A percentile compares a stretch with the other conserved stretches of the same genome.
These are phyloP conservation scores for Guadua angustifolia DNA, from an alignment of 176 grass and related monocot genomes.

Conservation along the genomic window DNA sequence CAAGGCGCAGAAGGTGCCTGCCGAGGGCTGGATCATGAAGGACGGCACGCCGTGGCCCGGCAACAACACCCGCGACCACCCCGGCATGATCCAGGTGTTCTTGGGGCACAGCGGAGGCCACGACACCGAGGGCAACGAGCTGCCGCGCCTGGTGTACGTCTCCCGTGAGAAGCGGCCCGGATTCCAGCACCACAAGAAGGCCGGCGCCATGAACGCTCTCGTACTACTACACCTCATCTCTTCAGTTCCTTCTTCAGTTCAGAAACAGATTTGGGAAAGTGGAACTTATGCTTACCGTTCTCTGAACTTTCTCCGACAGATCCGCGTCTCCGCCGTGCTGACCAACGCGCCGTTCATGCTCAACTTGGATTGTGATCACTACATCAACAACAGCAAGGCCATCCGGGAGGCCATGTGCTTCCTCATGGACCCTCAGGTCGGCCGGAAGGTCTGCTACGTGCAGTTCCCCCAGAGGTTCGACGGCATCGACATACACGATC, in stretches of 20 bases:
- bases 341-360: constrained; percentile 98
- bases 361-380: constrained; percentile 96
- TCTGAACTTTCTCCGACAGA: constrained; percentile 44
- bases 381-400: constrained; percentile 99
- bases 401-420: constrained; percentile 96
- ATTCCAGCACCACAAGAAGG: constrained; percentile 99
- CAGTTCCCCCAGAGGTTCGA: constrained; percentile 99
- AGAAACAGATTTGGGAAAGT: background rate
- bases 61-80: constrained; percentile 98
- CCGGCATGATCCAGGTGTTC: constrained; percentile 99
- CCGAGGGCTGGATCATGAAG: constrained; percentile 97
- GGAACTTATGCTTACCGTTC: background rate
- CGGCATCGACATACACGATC: constrained; percentile 84
- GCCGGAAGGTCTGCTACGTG: constrained; percentile 84
- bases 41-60: constrained; percentile 98
- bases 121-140: constrained; percentile 91
- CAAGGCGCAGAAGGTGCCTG: constrained; percentile 84
- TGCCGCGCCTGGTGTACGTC: constrained; percentile 92
- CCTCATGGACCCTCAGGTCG: constrained; percentile 94
- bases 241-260: constrained; percentile 8
- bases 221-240: constrained; percentile 37
- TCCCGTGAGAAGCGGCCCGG: constrained; percentile 98
- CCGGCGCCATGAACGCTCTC: constrained; percentile 97
- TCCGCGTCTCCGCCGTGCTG: constrained; percentile 95
- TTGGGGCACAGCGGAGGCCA: constrained; percentile 92